phyloP scores from a whole-genome alignment of 2,329 filamentous ascomycete genomes.

The Pseudogymnoascus sp. region DNA sequence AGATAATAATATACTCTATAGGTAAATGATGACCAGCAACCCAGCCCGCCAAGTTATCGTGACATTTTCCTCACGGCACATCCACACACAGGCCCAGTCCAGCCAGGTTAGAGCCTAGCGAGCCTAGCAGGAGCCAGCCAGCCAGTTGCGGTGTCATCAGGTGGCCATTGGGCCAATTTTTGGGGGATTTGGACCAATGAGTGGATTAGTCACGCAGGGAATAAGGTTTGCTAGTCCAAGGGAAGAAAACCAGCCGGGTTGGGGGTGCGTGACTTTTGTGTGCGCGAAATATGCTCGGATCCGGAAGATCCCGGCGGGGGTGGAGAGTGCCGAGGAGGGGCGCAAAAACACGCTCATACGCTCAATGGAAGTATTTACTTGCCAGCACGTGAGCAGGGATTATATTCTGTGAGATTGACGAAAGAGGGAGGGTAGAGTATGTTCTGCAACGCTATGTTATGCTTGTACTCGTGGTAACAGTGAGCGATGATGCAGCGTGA shows the following conservation, averaged over 20 bases:
- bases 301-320: not conserved
- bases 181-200: not conserved
- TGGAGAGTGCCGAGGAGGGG: not conserved
- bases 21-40: not conserved
- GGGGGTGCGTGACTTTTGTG: not conserved
- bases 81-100: not conserved
- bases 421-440: not conserved
- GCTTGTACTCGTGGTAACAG: not conserved
- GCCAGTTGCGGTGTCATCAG: not conserved
- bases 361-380: not conserved
- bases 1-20: not conserved
- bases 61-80: not conserved
- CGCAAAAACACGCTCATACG: not conserved
- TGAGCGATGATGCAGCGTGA: not conserved
- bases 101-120: not conserved
- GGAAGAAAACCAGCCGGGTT: constrained; percentile 1
- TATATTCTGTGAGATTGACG: not conserved
- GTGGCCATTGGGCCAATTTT: not conserved
- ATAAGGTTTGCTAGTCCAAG: not conserved
- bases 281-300: not conserved
- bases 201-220: not conserved
- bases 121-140: not conserved
- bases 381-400: not conserved
- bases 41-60: not conserved
- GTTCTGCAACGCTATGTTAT: not conserved